Conservation (phyloP, 441 rosid species). For the Erodium texanum region DNA sequence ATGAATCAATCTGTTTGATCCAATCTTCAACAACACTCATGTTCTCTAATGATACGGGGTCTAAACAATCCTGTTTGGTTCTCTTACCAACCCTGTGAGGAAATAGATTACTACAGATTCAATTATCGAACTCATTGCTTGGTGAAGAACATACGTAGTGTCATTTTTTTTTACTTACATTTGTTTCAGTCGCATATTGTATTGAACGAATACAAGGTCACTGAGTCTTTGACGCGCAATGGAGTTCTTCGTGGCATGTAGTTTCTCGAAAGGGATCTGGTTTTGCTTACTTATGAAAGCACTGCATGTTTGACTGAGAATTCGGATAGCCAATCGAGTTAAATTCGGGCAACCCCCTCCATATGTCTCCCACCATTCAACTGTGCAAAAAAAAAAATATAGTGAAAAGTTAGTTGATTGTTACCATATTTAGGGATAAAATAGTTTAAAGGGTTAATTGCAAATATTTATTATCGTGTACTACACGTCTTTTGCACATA, state of each 20-base stretch:
- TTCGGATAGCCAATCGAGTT: constrained; percentile 62
- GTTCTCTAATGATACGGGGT: constrained; percentile 44
- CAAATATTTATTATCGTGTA: too few species aligned
- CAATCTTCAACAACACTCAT: constrained; percentile 54
- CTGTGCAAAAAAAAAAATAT: constrained; percentile 23
- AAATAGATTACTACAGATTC: constrained; percentile 16
- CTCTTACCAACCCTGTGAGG: constrained; percentile 27
- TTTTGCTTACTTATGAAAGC: constrained; percentile 35
- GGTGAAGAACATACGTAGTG: not conserved
- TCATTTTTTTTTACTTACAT: constrained; percentile 27
- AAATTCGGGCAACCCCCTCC: constrained; percentile 90
- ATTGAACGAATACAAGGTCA: constrained; percentile 53
- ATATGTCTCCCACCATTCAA: constrained; percentile 95
- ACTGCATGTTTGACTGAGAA: constrained; percentile 80
- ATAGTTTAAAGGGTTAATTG: too few species aligned
- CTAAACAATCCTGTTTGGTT: constrained; percentile 32
- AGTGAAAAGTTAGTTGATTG: constrained; percentile 7
- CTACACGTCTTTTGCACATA: too few species aligned
- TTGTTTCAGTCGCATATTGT: constrained; percentile 49
- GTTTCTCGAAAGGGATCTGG: constrained; percentile 34
- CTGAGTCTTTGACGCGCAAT: constrained; percentile 47
- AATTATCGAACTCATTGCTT: not conserved
- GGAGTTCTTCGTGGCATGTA: constrained; percentile 46
- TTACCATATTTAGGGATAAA: too few species aligned
- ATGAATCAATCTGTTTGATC: constrained; percentile 43